Evolutionary conservation across 148 eudicot genomes (phyloP).

Genomic region (Fagopyrum tataricum): DNA sequence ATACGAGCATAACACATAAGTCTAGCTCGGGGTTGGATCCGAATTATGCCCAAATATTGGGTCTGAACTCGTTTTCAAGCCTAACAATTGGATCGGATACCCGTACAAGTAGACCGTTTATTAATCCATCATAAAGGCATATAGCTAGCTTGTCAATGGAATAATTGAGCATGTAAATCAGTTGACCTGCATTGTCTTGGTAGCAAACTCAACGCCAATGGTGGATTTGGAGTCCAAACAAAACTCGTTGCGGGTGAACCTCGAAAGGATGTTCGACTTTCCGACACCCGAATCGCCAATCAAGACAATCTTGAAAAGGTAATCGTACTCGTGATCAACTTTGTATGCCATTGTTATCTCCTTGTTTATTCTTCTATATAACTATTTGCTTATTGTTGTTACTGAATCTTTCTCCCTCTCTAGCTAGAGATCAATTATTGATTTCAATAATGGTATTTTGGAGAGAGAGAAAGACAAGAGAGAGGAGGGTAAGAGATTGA

Average conservation of each 20-base stretch:
- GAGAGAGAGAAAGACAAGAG: background rate
- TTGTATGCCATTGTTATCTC: slow-evolving; percentile 2
- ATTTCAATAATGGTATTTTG: background rate
- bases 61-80: too few species aligned
- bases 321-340: slow-evolving; percentile 12
- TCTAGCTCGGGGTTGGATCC: too few species aligned
- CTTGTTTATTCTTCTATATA: background rate
- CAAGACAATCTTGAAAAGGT: slow-evolving; percentile 10
- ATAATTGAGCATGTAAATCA: too few species aligned
- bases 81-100: too few species aligned
- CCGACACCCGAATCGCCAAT: slow-evolving; percentile 10
- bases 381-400: background rate
- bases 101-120: too few species aligned
- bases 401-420: background rate
- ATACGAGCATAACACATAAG: too few species aligned
- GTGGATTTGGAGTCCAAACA: slow-evolving; percentile 11
- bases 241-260: slow-evolving; percentile 9
- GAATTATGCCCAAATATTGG: too few species aligned
- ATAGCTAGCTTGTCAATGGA: background rate
- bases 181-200: slow-evolving; percentile 9
- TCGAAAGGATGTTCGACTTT: slow-evolving; percentile 11
- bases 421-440: background rate
- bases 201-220: slow-evolving; percentile 13
- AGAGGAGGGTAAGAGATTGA: background rate
- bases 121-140: background rate